Evolutionary conservation across 352 stramenopile species (phyloP), one percentile per base, ranked within the genome.

Genomic region (Globisporangium carolinianum): DNA sequence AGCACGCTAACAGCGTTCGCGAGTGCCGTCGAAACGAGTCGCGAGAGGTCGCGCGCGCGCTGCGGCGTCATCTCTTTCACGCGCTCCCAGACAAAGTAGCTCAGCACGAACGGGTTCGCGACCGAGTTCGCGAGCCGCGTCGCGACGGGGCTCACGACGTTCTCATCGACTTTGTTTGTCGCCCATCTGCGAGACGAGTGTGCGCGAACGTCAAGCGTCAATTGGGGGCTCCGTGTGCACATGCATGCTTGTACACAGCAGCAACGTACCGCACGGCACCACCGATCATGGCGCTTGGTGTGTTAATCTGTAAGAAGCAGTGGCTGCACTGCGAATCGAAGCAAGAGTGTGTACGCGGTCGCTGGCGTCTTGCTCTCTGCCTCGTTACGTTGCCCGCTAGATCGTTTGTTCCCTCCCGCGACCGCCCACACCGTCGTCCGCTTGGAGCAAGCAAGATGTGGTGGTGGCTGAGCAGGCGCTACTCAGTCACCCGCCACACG

Each of bases 11-110:
- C 53, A 17, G 76, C 75, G 18, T 92, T 86, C 48, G 69, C 49
- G 14, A 90, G 53, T 0, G 76, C 75, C 14, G 69, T 73, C n/a
- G 77, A 73, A 9, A 90, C 42, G 43, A 92, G 60, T 14, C 83
- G 78, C 69, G 76, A 80, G 39, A 89, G 55, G 57, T 92, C 79
- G 50, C 79, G 75, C 48, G 82, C 77, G 46, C 79, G 79, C 67
- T 89, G 79, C 49, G 82, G 82, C 47, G 82, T 86, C 57, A 87
- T 69, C n/a, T 61, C 71, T 69, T 92, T 90, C 46, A 90, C 63
- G 47, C 66, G 72, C 43, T 89, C 68, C 82, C 79, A 92, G 12
- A 92, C 66, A 41, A 87, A 61, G 50, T 79, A 82, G 62, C 77
- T 92, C 54, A 88, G 68, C 49, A 92, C 79, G 47, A 83, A 76